Conservation (phyloP, 495 filamentous ascomycete genomes). For the Tuber melanosporum region DNA sequence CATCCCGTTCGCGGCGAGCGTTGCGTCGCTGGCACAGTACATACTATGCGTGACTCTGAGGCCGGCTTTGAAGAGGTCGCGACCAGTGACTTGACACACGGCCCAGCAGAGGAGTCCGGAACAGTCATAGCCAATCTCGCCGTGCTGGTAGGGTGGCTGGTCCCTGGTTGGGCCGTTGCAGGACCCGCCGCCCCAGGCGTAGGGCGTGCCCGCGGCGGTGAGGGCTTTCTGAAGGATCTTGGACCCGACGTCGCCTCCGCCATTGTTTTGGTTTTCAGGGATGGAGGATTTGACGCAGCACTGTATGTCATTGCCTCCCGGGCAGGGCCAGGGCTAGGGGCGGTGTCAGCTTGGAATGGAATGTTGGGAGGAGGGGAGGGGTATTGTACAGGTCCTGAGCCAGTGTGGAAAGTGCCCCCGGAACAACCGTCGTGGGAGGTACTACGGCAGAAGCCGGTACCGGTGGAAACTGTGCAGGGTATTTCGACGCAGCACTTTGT, state of each 20-base stretch:
- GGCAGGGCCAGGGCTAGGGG: conserved; percentile 16
- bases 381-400: neutral
- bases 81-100: conserved; percentile 39
- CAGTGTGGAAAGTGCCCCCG: conserved; percentile 12
- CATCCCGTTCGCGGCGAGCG: conserved; percentile 10
- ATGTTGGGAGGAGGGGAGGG: neutral
- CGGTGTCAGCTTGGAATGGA: neutral
- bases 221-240: conserved; percentile 13
- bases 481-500: conserved; percentile 6
- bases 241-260: neutral
- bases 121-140: conserved; percentile 37
- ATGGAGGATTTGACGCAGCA: conserved; percentile 8
- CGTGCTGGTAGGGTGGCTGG: conserved; percentile 13
- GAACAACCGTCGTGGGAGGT: neutral
- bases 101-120: conserved; percentile 41
- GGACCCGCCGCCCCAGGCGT: conserved; percentile 39
- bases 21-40: conserved; percentile 32
- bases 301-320: conserved; percentile 10
- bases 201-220: conserved; percentile 9
- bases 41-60: conserved; percentile 32
- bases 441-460: conserved; percentile 4
- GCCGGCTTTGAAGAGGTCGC: conserved; percentile 35
- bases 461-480: conserved; percentile 9
- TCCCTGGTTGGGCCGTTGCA: conserved; percentile 36
- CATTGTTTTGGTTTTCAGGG: too few relatives aligned